These are phyloP conservation scores for Metarhizium robertsii DNA, from an alignment of 2,329 filamentous ascomycete genomes.

Conservation along the genomic window DNA sequence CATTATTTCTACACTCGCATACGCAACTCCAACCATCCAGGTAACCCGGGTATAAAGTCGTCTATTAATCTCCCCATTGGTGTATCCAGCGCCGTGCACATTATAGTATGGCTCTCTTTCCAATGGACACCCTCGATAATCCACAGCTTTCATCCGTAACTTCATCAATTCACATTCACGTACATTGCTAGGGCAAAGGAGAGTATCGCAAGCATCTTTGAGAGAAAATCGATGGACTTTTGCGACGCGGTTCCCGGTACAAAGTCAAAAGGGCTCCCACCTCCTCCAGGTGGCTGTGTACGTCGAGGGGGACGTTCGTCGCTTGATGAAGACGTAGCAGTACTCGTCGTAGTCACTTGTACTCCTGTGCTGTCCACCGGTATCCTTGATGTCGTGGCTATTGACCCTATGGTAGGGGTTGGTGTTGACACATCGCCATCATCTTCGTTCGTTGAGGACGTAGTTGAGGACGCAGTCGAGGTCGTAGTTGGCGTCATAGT, in stretches of 20 bases:
- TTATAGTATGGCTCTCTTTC: not conserved
- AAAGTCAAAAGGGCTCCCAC: conserved; percentile 14
- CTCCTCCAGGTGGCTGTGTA: conserved; percentile 10
- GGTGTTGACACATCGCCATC: not conserved
- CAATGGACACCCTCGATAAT: not conserved
- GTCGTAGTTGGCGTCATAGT: not conserved
- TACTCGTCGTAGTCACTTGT: not conserved
- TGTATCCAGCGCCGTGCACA: not conserved
- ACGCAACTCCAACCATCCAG: not conserved
- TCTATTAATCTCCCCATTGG: not conserved
- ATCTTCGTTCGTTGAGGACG: too few species aligned
- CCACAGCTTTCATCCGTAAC: not conserved
- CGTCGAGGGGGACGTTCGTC: conserved; percentile 1
- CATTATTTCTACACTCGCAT: not conserved
- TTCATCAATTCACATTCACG: not conserved
- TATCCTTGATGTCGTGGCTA: not conserved
- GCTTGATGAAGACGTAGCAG: conserved; percentile 2
- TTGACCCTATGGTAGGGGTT: not conserved
- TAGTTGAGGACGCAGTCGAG: not conserved
- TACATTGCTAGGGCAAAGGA: not conserved
- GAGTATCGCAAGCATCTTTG: not conserved
- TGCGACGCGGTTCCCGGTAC: not conserved
- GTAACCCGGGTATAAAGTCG: not conserved
- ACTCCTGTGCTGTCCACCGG: not conserved
- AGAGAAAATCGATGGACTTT: not conserved